Percentiles rank a stretch among this genome's conserved stretches.
phyloP scores from a whole-genome alignment of 805 yeast species.

The Priceomyces castillae region DNA sequence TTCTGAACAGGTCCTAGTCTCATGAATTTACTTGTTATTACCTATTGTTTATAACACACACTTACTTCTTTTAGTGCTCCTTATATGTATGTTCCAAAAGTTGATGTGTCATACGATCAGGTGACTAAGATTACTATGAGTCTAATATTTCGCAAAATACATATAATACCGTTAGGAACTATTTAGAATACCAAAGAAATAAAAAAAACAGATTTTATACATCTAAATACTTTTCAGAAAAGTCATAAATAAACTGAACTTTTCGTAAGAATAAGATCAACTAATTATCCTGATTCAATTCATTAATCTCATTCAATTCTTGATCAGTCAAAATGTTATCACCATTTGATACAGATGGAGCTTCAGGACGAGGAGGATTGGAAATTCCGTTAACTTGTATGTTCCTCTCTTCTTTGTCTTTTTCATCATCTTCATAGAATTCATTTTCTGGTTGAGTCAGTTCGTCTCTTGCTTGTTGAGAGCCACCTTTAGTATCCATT shows the following conservation, averaged over 20 bases:
- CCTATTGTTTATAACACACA: too few species aligned
- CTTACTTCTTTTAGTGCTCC: too few species aligned
- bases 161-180: not conserved
- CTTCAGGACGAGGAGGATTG: not conserved
- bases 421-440: constrained; percentile 66
- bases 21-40: too few species aligned
- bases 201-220: not conserved
- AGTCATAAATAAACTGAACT: too few species aligned
- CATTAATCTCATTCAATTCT: constrained; percentile 37
- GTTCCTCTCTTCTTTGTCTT: constrained; percentile 37
- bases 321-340: constrained; percentile 29
- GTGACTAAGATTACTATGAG: too few species aligned
- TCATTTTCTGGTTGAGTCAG: constrained; percentile 71
- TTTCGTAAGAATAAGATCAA: not conserved
- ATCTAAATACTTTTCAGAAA: not conserved
- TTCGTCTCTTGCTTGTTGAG: constrained; percentile 78
- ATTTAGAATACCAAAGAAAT: not conserved
- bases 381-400: constrained; percentile 11
- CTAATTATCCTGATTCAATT: constrained; percentile 22
- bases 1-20: too few species aligned
- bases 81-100: too few species aligned
- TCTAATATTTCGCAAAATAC: too few species aligned
- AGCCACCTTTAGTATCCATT: constrained; percentile 88
- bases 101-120: too few species aligned
- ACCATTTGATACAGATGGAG: constrained; percentile 6